Base-by-base conservation (phyloP, 345 rosid genomes). In the Moricandia arvensis region DNA sequence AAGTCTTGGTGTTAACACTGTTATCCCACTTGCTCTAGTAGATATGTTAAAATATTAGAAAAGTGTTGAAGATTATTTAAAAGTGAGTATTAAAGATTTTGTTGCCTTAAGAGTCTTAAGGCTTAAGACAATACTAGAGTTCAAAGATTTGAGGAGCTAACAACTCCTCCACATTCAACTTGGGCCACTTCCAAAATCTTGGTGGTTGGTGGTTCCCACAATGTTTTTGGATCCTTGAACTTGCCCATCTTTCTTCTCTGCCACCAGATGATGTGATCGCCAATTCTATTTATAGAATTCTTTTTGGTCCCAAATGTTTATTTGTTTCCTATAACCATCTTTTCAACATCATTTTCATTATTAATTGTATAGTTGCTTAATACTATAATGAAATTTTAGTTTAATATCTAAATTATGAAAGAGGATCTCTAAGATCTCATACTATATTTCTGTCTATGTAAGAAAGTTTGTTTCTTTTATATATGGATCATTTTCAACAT, bases 191-290 rank as follows among this genome's bases (percentile, higher is more conserved):
- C 73, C 72, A 72, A 77, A 57, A 58, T 2, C 35, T 68, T 54
- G 82, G 78, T 74, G 77, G 68, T 81, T 63, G 74, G 79, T 66
- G 80, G 80, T 76, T 81, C 82, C 82, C 74, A 79, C 74, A 21
- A 54, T 73, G 74, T 74, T 72, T 59, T 47, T 79, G 88, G 83
- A 81, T 85, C 87, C 80, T 86, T 89, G 91, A 89, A 91, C 85
- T 82, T 86, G 90, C 85, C 90, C 92, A 82, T 79, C 76, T 85
- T 57, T 79, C 70, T 69, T 81, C 66, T 61, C 78, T 73, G 65
- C 66, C 78, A 79, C 81, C 74, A 62, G 8, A 38, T 73, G 67
- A 38, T 75, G 81, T 80, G 89, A 80, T 84, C 77, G 69, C 75
- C 76, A 80, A 72, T 80, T 81, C 83, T 72, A 68, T 71, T 55